Evolutionary conservation across 805 yeast species (phyloP), one percentile per base, ranked within the genome.

Genomic region (Teunomyces lycoperdinae): DNA sequence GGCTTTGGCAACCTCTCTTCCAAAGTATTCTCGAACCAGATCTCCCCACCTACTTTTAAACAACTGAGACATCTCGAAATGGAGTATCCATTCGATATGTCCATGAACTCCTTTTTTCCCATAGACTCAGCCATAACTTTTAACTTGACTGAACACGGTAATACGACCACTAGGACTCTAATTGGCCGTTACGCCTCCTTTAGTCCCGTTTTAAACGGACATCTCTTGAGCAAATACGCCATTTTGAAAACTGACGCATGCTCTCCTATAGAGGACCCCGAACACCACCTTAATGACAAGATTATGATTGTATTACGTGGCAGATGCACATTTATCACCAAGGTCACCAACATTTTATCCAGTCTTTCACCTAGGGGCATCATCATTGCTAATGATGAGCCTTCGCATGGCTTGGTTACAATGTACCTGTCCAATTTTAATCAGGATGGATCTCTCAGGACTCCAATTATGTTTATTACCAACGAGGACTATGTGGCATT

Each of bases 331-430:
- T 79, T 82, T 57, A 79, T 76, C 42, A 70, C 71, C 11, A 83
- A 83, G 55, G 77, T 81, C 13, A 55, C 66, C 34, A 69, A 71
- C 47, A 55, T 82, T 44, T 67, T 79, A 48, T 64, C 60, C 14
- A 43, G 45, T 7, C 43, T 60, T n/a, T 41, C 31, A 10, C 85
- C 85, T 0, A 58, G 50, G 10, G 80, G 80, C 5, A 78, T 81
- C 9, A 63, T 83, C n/a, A 73, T 83, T 7, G 85, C 83, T 29
- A 83, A 81, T 57, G 74, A 79, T 55, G 74, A 68, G 47, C 74
- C 76, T 5, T 58, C 60, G 33, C 59, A 69, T 14, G 77, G 80
- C 5, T 66, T 79, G 46, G 69, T 81, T 20, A 79, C 83, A 20
- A 81, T 80, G 85, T 80, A 73, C 57, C 74, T 81, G 2, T 62